phyloP scores from a whole-genome alignment of 192 early-diverging fungal genomes.

The Spizellomyces sp. region DNA sequence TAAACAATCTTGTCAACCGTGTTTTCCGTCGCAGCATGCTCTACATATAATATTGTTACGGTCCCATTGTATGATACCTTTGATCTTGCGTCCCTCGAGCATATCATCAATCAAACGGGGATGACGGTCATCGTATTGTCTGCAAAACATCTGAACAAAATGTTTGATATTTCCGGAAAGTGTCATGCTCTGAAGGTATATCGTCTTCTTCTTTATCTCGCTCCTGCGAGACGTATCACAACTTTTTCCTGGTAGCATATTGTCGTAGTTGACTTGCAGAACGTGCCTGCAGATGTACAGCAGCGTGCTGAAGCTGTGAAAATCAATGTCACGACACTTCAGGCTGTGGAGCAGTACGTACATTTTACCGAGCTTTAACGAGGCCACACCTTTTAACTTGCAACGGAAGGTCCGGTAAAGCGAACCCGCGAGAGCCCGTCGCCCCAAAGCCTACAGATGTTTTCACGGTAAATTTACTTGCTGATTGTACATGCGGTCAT shows the following conservation, averaged over 20 bases:
- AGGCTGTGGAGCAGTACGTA: constrained; percentile 26
- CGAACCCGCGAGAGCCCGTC: constrained; percentile 54
- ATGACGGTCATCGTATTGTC: constrained; percentile 70
- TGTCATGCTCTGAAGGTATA: constrained; percentile 35
- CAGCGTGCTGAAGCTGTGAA: constrained; percentile 23
- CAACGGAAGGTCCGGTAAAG: constrained; percentile 49
- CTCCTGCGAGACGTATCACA: not conserved
- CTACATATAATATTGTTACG: constrained; percentile 37
- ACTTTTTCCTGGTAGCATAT: not conserved
- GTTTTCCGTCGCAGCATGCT: constrained; percentile 30
- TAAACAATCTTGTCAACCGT: constrained; percentile 3
- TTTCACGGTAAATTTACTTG: constrained; percentile 25
- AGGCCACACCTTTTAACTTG: not conserved
- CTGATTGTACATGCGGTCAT: not conserved
- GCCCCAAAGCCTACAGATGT: constrained; percentile 68
- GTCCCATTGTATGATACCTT: constrained; percentile 91
- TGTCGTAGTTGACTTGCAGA: constrained; percentile 19
- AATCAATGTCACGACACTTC: constrained; percentile 22
- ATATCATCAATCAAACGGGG: constrained; percentile 85
- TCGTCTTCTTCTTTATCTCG: not conserved
- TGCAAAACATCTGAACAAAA: constrained; percentile 58
- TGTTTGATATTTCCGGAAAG: constrained; percentile 46
- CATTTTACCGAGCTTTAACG: not conserved
- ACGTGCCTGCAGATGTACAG: constrained; percentile 5
- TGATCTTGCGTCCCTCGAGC: constrained; percentile 80